Conservation (phyloP, 306 rosid species). For the Heteromeles arbutifolia region DNA sequence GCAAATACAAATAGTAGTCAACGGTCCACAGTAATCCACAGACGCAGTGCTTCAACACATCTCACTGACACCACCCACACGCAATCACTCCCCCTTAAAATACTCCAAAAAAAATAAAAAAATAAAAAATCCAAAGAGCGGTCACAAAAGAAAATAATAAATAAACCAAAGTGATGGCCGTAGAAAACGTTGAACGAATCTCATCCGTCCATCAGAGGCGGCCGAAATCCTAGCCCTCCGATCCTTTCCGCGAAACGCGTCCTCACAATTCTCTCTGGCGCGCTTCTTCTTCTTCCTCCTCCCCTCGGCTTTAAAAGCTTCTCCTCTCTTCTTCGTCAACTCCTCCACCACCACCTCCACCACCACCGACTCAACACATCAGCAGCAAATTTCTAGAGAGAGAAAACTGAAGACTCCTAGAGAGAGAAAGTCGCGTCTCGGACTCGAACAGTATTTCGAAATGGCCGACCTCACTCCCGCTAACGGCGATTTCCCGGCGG, state of each 20-base stretch:
- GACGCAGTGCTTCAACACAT: neutral
- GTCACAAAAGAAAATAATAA: slow-evolving; percentile 1
- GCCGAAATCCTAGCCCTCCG: slow-evolving; percentile 45
- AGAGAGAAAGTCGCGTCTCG: slow-evolving; percentile 18
- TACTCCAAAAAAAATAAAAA: neutral
- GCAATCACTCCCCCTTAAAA: neutral
- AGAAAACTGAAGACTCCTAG: neutral
- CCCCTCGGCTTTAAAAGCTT: neutral
- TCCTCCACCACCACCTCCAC: too few species aligned
- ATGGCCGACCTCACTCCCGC: slow-evolving; percentile 51
- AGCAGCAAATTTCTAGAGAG: neutral
- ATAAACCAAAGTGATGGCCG: slow-evolving; percentile 18
- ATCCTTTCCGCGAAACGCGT: slow-evolving; percentile 29
- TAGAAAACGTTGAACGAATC: slow-evolving; percentile 40
- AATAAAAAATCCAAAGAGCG: neutral
- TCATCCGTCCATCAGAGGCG: slow-evolving; percentile 59
- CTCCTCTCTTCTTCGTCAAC: slow-evolving; percentile 10
- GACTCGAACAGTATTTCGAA: neutral
- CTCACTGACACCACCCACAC: neutral
- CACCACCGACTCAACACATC: neutral
- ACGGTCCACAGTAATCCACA: neutral
- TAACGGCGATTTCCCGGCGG: slow-evolving; percentile 54
- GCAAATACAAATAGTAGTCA: neutral
- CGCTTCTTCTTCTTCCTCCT: slow-evolving; percentile 23
- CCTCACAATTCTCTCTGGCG: slow-evolving; percentile 24